Base-by-base conservation (phyloP, 2,329 filamentous ascomycete species). In the Colletotrichum sojae region DNA sequence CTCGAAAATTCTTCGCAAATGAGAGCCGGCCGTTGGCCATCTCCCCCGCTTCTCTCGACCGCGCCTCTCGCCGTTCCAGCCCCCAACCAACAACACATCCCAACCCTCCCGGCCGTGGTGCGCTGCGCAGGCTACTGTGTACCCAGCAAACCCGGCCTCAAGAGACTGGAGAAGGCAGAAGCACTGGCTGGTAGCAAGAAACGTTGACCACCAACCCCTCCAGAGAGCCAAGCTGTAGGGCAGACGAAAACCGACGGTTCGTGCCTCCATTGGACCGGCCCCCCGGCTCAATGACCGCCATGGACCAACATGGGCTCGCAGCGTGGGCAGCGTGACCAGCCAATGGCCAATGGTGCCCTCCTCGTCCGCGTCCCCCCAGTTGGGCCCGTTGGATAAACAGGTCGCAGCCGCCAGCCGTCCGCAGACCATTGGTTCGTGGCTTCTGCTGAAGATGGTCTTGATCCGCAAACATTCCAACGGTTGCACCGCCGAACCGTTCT, bases 401-500 rank as follows among this genome's bases (percentile, higher is more conserved):
- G 49, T 48, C 46, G 39, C 53, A 53, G 52, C 64, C 52, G 63
- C 63, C 67, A 70, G 53, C 43, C 49, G 40, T 43, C 27, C n/a
- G 18, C 16, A 43, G 15, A n/a, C 18, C 6, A 70, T 70, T 70
- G 57, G 67, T 16, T 39, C 22, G 53, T 43, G 45, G n/a, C 62
- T 36, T 20, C 16, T 63, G 63, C 43, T 51, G 54, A 45, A 59
- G 46, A 64, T 52, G 67, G 63, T 45, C 62, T 51, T 39, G 67
- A 70, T 70, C 67, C 68, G 67, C 67, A 70, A 57, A 58, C 67
- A 60, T 48, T 63, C 65, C 67, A 60, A 67, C 57, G 25, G 57
- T 68, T 63, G 52, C 67, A 68, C 67, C 57, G 65, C 36, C 58
- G 67, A 68, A 70, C 67, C 67, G 64, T 67, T 62, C 67, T 54